phyloP scores from a whole-genome alignment of 352 stramenopile species.

The Saprolegnia diclina region DNA sequence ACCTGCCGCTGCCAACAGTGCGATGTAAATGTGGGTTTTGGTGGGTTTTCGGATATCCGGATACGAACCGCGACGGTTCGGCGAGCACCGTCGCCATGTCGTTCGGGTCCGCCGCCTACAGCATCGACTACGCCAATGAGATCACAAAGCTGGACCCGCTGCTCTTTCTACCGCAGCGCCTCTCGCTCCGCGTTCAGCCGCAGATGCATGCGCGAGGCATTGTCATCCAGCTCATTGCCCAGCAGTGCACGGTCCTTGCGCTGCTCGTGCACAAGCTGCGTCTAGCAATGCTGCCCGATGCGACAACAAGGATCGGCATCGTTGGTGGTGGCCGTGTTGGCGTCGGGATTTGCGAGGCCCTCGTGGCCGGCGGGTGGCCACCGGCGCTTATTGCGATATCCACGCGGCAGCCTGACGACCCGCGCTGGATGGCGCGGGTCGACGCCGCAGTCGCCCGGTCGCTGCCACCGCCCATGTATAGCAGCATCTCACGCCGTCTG shows the following conservation, averaged over 20 bases:
- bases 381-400: slow-evolving; percentile 39
- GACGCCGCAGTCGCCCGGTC: slow-evolving; percentile 6
- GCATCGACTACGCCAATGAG: slow-evolving; percentile 22
- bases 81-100: neutral
- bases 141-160: slow-evolving; percentile 29
- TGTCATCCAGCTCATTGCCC: slow-evolving; percentile 36
- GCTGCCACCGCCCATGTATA: too few species aligned
- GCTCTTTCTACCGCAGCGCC: slow-evolving; percentile 36
- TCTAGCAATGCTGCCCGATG: slow-evolving; percentile 5
- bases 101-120: neutral
- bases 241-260: slow-evolving; percentile 40
- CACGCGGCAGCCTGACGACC: slow-evolving; percentile 50
- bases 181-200: slow-evolving; percentile 36
- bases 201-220: slow-evolving; percentile 33
- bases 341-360: slow-evolving; percentile 40
- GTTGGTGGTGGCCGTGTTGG: slow-evolving; percentile 51
- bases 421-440: slow-evolving; percentile 26
- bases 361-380: slow-evolving; percentile 43
- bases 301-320: slow-evolving; percentile 40
- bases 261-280: slow-evolving; percentile 35
- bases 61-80: neutral
- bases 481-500: slow-evolving; percentile 29
- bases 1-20: neutral
- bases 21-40: neutral
- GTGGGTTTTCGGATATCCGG: neutral